Base-by-base conservation (phyloP, 805 yeast genomes). In the Hanseniaspora meyeri region DNA sequence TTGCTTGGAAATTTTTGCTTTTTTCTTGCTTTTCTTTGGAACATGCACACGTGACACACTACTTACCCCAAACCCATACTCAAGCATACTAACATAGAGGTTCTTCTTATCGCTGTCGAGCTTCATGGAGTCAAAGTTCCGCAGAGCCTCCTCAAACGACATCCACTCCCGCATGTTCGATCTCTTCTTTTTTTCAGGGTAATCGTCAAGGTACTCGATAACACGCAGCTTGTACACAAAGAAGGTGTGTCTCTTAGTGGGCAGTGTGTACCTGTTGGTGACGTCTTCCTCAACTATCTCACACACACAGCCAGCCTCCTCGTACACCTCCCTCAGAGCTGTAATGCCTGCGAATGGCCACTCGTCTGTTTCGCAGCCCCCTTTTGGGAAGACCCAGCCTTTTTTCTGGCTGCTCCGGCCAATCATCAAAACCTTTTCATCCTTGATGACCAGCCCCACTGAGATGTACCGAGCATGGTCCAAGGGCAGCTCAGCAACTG, bases 301-400 rank as follows among this genome's bases (percentile, higher is more conserved):
- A 11, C 97, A 96, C 37, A 77, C 77, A 31, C 85, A 86, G 0
- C 98, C 98, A 0, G 95, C 93, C 69, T 93, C 98, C 69, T 93
- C 98, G 97, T 98, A 93, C 0, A 95, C 86, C 66, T 93, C 98
- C 58, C 98, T 74, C 17, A 77, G 72, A 0, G 97, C 97, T 4
- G 87, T 71, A 2, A 70, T 51, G 8, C 65, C 61, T 59, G 64
- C 71, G 61, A 73, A 68, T 16, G 63, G 54, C 55, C 50, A 57
- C 68, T 87, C 98, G 68, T 93, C 98, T 31, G 66, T 65, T 68
- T 93, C 98, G 43, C 90, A 82, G 1, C 98, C 98, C 32, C 98
- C 98, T 67, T 93, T 93, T 3, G 98, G 98, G 5, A 93, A 69
- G 5, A 93, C 86, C 95, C 96, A 91, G 61, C 76, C 76, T 59